Base-by-base conservation (phyloP, 75 land plant genomes). In the Cryptomeria japonica region DNA sequence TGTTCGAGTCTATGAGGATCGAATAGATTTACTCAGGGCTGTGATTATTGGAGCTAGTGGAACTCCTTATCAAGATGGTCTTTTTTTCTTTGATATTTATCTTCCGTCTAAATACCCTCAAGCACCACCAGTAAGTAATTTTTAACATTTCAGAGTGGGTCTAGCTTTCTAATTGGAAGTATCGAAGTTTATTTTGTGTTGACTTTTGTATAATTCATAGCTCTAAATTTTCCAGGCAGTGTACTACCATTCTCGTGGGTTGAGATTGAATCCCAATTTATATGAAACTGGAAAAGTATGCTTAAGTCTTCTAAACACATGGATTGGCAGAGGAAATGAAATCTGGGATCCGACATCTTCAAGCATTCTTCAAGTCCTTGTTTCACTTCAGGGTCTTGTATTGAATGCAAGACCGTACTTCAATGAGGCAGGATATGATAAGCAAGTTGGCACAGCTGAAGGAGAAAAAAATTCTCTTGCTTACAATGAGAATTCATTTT, bases 1-100 rank as follows among this genome's bases (percentile, higher is more conserved):
- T 91, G 98, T 96, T 22, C 90, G 98, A 88, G 92, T 93, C 38
- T 97, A 92, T 90, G 99, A 97, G 87, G 93, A 94, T 28, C 90
- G 98, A 80, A 96, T 97, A 95, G 99, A 97, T 90, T 91, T 97
- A 64, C 53, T 97, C 88, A 93, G 99, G 73, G 96, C 98, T 86
- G 97, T 92, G 22, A 95, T 97, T 44, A 61, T 97, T 56, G 98
- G 98, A 87, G 95, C 99, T 58, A 86, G 90, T 61, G 98, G 99
- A 31, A 96, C 99, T 78, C 99, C 99, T 7, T 97, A 97, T 87
- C 99, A 97, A 90, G 98, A 97, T 92, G 99, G 99, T 19, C 88
- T 97, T 36, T 97, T 97, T 86, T 92, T 97, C 87, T 97, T 97
- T 90, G 99, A 97, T 86, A 72, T 94, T 46, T 87, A 80, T 72